Evolutionary conservation across 1,284 basidiomycete genomes (phyloP).

Genomic region (Cystobasidiaceae sp.): DNA sequence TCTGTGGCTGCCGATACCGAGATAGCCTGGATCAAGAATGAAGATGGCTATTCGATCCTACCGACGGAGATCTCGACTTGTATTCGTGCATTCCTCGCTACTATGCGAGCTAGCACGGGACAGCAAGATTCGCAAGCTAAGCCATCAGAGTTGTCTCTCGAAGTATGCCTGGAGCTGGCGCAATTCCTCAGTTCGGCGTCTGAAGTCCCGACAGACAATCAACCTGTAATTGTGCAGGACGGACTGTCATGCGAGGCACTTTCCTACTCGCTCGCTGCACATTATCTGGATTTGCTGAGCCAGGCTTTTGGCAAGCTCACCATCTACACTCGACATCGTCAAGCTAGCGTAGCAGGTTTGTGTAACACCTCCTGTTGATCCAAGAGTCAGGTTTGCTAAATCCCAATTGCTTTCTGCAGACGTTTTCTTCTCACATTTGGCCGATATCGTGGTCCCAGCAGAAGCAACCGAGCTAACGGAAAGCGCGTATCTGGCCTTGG

Average conservation of each 20-base stretch:
- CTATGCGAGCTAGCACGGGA: neutral
- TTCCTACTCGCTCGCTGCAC: neutral
- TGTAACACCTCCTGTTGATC: too few species aligned
- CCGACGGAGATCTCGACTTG: constrained; percentile 1
- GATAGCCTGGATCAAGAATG: constrained; percentile 18
- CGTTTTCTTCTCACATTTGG: too few species aligned
- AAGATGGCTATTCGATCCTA: constrained; percentile 17
- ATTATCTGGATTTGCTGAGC: neutral
- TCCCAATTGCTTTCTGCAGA: too few species aligned
- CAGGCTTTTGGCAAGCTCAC: neutral
- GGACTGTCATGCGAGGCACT: neutral
- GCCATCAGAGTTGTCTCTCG: neutral
- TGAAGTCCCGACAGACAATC: neutral
- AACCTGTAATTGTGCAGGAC: neutral
- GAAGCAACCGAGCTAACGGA: too few species aligned
- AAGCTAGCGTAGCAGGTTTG: neutral
- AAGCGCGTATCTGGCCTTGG: too few species aligned
- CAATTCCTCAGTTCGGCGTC: neutral
- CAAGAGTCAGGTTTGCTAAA: too few species aligned
- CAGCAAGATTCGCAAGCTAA: constrained; percentile 2
- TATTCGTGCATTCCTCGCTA: constrained; percentile 13
- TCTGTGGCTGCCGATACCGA: neutral
- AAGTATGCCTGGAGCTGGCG: neutral
- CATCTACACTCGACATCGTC: neutral
- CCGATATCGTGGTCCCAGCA: too few species aligned